phyloP scores from a whole-genome alignment of 139 green algal species.

The Chlamydomonas schloesseri region DNA sequence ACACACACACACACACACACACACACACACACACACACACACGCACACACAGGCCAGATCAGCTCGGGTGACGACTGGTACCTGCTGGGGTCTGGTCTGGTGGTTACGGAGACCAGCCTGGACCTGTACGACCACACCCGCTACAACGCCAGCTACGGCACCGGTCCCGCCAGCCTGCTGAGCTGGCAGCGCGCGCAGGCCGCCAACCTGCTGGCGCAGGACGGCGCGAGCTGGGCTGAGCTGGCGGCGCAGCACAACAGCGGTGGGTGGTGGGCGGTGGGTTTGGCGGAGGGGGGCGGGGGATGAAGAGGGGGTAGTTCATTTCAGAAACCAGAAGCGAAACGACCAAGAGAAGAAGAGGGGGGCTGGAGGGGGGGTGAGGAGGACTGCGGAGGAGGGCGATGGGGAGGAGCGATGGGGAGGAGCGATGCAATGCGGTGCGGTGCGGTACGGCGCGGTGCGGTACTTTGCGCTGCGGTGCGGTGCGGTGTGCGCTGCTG shows the following conservation, averaged over 20 bases:
- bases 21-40: neutral
- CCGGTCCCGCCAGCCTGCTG: slow-evolving; percentile 58
- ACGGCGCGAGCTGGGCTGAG: slow-evolving; percentile 65
- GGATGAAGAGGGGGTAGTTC: too few species aligned
- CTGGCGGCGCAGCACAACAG: slow-evolving; percentile 80
- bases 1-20: neutral
- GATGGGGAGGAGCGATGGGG: too few species aligned
- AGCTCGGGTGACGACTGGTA: slow-evolving; percentile 71
- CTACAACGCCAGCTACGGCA: slow-evolving; percentile 49
- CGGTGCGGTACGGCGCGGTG: too few species aligned
- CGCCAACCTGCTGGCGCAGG: slow-evolving; percentile 72
- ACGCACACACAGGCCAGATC: slow-evolving; percentile 46
- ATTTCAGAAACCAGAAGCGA: too few species aligned
- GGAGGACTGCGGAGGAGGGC: too few species aligned
- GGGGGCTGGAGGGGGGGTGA: too few species aligned
- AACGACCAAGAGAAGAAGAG: too few species aligned
- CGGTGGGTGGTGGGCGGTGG: neutral
- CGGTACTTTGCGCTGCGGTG: too few species aligned
- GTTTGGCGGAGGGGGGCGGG: too few species aligned
- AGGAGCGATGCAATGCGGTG: too few species aligned
- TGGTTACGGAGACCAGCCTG: slow-evolving; percentile 75
- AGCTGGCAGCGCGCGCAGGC: slow-evolving; percentile 77
- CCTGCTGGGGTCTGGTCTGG: slow-evolving; percentile 64
- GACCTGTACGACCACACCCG: slow-evolving; percentile 68
- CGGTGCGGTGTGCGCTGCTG: too few species aligned